Conservation (phyloP, 2,329 filamentous ascomycete species). For the Claviceps sp. region DNA sequence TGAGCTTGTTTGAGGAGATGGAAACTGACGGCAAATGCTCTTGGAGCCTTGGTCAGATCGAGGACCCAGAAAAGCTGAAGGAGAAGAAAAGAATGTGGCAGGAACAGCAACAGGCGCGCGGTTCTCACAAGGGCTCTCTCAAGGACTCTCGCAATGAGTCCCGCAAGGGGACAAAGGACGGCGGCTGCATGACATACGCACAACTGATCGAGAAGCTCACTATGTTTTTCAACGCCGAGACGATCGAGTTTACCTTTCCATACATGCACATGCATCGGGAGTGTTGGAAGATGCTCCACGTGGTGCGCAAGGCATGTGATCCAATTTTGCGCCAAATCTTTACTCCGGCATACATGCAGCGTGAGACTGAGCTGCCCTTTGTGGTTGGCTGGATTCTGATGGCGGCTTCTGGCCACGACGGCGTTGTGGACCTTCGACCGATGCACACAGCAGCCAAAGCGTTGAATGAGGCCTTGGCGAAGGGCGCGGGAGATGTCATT, state of each 20-base stretch:
- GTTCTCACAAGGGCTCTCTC: neutral
- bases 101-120: neutral
- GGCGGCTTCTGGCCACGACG: constrained; percentile 4
- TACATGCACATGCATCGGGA: constrained; percentile 25
- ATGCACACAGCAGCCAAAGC: neutral
- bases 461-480: neutral
- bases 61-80: constrained; percentile 9
- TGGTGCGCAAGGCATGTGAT: constrained; percentile 18
- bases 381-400: constrained; percentile 27
- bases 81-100: constrained; percentile 3
- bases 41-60: constrained; percentile 7
- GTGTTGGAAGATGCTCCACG: constrained; percentile 25
- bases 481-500: neutral
- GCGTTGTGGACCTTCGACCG: neutral
- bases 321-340: constrained; percentile 18
- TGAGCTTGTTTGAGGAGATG: constrained; percentile 4
- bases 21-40: constrained; percentile 9
- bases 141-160: neutral
- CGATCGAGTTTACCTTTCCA: constrained; percentile 24
- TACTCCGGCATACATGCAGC: constrained; percentile 22
- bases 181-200: constrained; percentile 7
- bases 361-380: constrained; percentile 25
- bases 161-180: neutral
- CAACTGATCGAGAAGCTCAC: constrained; percentile 19
- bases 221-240: constrained; percentile 22